These are phyloP conservation scores for Hypoxylon fuscum DNA, from an alignment of 495 filamentous ascomycete species.

Conservation along the genomic window DNA sequence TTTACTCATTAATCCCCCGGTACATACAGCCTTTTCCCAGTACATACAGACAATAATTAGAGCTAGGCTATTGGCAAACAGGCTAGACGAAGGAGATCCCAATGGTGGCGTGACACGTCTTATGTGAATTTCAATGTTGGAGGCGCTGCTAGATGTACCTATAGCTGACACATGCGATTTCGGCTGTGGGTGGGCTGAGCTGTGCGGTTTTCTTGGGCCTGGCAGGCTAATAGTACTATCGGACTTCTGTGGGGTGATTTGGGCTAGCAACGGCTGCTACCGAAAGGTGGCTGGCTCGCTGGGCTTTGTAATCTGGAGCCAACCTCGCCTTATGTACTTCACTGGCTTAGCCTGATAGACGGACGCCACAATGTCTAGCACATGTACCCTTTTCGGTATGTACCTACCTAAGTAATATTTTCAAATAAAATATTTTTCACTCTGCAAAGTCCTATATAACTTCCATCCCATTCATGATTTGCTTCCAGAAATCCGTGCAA, in stretches of 20 bases:
- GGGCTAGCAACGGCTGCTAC: constrained; percentile 7
- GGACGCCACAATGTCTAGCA: no score
- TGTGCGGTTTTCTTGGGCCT: background rate
- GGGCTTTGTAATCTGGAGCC: background rate
- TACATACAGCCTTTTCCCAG: constrained; percentile 11
- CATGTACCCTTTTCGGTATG: no score
- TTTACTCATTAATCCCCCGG: constrained; percentile 27
- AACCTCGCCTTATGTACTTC: no score
- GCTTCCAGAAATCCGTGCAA: no score
- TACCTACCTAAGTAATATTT: no score
- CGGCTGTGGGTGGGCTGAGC: constrained; percentile 16
- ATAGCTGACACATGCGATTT: constrained; percentile 27
- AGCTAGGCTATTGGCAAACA: constrained; percentile 18
- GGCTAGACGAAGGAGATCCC: constrained; percentile 27
- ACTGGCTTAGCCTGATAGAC: no score
- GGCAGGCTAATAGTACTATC: constrained; percentile 4
- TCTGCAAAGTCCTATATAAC: no score
- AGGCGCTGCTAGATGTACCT: constrained; percentile 12
- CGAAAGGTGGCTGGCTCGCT: constrained; percentile 16
- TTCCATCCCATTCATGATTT: no score
- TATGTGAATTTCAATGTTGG: constrained; percentile 22
- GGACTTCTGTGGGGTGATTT: constrained; percentile 33
- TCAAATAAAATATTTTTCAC: no score
- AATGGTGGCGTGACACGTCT: constrained; percentile 41
- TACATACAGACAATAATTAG: constrained; percentile 7